phyloP scores from a whole-genome alignment of 768 basidiomycete species.

The Cystobasidium ongulense region DNA sequence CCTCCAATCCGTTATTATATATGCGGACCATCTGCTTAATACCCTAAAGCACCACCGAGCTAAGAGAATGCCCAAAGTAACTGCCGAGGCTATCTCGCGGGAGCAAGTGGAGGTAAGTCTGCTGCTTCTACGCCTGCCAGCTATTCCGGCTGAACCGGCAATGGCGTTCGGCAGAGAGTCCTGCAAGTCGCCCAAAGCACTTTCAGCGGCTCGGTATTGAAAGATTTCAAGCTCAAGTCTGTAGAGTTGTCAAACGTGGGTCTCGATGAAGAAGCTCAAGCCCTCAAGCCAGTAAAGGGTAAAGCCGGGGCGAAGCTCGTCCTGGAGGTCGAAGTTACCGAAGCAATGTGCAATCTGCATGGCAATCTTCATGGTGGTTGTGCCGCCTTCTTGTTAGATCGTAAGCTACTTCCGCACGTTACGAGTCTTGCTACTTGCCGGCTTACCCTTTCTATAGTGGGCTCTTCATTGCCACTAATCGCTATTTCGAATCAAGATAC shows the following conservation, averaged over 20 bases:
- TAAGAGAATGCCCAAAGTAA: neutral
- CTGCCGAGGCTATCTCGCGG: neutral
- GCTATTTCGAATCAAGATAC: slow-evolving; percentile 4
- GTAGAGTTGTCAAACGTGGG: slow-evolving; percentile 5
- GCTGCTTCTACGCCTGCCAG: neutral
- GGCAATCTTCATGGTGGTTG: slow-evolving; percentile 23
- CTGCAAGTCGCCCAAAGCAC: neutral
- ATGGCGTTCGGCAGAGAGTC: neutral
- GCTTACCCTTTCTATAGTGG: neutral
- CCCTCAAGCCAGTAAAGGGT: slow-evolving; percentile 5
- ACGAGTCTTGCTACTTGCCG: neutral
- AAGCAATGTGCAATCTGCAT: slow-evolving; percentile 8
- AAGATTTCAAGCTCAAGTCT: neutral
- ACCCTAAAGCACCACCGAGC: no score
- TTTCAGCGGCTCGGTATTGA: neutral
- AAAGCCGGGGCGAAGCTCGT: slow-evolving; percentile 14
- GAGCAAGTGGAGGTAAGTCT: neutral
- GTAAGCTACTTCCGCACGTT: neutral
- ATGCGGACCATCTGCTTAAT: no score
- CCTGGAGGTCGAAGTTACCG: slow-evolving; percentile 15
- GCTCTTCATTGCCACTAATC: slow-evolving; percentile 20
- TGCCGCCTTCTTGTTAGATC: slow-evolving; percentile 14
- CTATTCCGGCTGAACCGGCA: neutral
- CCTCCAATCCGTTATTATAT: no score
- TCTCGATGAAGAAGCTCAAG: neutral